Percentiles rank a stretch among this genome's conserved stretches.
phyloP scores from a whole-genome alignment of 345 rosid genomes.

The Toxicodendron radicans region DNA sequence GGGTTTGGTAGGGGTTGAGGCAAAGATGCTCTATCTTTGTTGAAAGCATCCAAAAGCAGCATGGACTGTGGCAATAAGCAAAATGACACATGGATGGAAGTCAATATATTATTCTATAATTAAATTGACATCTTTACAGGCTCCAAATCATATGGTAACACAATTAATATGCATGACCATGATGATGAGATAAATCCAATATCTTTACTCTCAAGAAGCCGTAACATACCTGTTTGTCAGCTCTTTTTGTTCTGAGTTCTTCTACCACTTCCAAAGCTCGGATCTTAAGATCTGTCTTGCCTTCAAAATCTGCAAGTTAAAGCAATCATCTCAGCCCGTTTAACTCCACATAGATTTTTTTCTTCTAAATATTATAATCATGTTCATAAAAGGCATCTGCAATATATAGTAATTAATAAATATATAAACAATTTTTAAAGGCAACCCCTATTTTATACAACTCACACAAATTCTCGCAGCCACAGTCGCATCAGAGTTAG shows the following conservation, averaged over 20 bases:
- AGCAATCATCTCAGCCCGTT: not conserved
- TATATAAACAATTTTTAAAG: not conserved
- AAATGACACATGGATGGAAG: not conserved
- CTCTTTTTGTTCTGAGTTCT: conserved; percentile 89
- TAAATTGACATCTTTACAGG: not conserved
- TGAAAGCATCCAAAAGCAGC: conserved; percentile 96
- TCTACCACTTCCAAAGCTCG: conserved; percentile 89
- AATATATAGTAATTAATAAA: not conserved
- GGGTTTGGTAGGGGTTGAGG: conserved; percentile 85
- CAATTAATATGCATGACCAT: not conserved
- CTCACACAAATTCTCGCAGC: no score
- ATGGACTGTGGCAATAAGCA: conserved; percentile 57
- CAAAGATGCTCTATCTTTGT: conserved; percentile 94
- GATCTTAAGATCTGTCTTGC: conserved; percentile 88
- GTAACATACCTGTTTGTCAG: conserved; percentile 79
- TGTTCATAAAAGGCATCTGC: not conserved
- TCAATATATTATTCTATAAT: conserved; percentile 5
- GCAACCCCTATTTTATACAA: no score
- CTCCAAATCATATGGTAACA: not conserved
- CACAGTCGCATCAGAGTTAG: no score
- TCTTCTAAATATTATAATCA: not conserved
- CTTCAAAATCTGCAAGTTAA: conserved; percentile 71
- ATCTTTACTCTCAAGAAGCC: not conserved
- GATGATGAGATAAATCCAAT: not conserved
- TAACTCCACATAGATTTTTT: no score